phyloP scores from a whole-genome alignment of 2,329 filamentous ascomycete genomes.

The Thelonectria discophora region DNA sequence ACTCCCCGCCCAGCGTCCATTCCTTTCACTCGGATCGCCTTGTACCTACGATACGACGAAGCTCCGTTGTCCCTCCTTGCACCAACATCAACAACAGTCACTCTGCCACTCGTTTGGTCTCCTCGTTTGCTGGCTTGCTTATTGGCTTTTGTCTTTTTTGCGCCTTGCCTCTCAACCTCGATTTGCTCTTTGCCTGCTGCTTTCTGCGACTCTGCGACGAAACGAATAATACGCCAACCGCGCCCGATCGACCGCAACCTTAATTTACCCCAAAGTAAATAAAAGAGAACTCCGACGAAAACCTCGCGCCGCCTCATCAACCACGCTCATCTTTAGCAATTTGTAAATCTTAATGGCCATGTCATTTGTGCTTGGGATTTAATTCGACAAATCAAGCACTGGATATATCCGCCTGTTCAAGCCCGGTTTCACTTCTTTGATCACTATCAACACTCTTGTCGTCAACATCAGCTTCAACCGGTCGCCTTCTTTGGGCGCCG shows the following conservation, averaged over 20 bases:
- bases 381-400: slow-evolving; percentile 24
- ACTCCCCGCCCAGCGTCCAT: slow-evolving; percentile 31
- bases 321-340: slow-evolving; percentile 22
- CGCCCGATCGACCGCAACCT: slow-evolving; percentile 21
- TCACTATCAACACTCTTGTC: slow-evolving; percentile 23
- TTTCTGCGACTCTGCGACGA: slow-evolving; percentile 33
- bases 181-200: slow-evolving; percentile 20
- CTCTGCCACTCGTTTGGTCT: slow-evolving; percentile 25
- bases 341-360: slow-evolving; percentile 37
- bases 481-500: slow-evolving; percentile 9
- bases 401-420: slow-evolving; percentile 12
- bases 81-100: slow-evolving; percentile 32
- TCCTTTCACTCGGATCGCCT: slow-evolving; percentile 35
- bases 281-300: background rate
- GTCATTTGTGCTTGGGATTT: slow-evolving; percentile 31
- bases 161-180: slow-evolving; percentile 18
- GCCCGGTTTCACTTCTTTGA: slow-evolving; percentile 20
- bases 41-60: slow-evolving; percentile 13
- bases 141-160: slow-evolving; percentile 28
- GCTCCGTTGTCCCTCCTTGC: slow-evolving; percentile 37
- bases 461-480: slow-evolving; percentile 9
- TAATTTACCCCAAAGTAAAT: slow-evolving; percentile 11
- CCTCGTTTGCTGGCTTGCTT: slow-evolving; percentile 33
- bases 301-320: slow-evolving; percentile 18
- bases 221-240: slow-evolving; percentile 32